Evolutionary conservation across 768 basidiomycete species (phyloP).

Genomic region (Suillus cothurnatus): DNA sequence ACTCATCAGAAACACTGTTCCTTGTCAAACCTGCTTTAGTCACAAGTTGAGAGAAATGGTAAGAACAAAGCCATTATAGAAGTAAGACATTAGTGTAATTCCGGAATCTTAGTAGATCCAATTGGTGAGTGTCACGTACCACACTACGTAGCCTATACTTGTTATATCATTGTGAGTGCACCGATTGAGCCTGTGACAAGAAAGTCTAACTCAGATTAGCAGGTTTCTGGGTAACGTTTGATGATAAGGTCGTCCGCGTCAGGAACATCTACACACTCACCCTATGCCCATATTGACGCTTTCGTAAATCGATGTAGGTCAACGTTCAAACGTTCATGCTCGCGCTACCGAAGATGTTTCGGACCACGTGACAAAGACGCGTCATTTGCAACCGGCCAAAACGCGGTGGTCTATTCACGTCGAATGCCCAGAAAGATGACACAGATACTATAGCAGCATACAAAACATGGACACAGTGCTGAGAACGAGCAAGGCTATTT

Average conservation of each 20-base stretch:
- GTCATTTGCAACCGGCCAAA: background rate
- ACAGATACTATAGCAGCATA: background rate
- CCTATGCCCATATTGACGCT: background rate
- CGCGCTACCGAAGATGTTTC: too few species aligned
- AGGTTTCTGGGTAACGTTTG: background rate
- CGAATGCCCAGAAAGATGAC: background rate
- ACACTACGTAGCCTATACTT: background rate
- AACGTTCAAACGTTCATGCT: too few species aligned
- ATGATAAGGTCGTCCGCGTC: background rate
- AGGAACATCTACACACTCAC: background rate
- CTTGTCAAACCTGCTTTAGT: background rate
- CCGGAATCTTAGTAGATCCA: background rate
- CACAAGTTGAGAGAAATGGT: background rate
- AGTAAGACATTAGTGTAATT: background rate
- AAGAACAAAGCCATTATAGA: background rate
- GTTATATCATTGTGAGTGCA: background rate
- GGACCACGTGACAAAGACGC: background rate
- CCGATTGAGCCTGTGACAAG: background rate
- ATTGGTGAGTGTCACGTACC: background rate
- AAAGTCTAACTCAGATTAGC: background rate
- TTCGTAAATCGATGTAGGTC: background rate
- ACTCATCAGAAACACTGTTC: constrained; percentile 1
- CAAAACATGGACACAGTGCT: background rate
- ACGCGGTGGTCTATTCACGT: background rate
- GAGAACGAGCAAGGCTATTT: background rate